Percentiles rank a stretch among this genome's conserved stretches.
Evolutionary conservation across 345 rosid species (phyloP).

Genomic region (Clarkia xantiana): DNA sequence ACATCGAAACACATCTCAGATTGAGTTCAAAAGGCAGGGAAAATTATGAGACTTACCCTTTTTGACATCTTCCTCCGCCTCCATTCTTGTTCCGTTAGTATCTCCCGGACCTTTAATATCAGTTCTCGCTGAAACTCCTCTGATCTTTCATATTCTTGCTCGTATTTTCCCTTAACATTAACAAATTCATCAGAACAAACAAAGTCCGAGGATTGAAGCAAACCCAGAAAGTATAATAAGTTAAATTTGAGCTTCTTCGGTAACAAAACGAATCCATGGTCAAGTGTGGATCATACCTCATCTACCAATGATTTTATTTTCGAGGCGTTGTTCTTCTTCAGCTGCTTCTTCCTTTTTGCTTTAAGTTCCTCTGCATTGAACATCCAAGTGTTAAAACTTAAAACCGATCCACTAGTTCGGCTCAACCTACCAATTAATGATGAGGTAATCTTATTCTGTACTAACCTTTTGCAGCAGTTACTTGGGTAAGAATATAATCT

Average conservation of each 20-base stretch:
- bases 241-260: too few species aligned
- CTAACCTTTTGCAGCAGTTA: conserved; percentile 75
- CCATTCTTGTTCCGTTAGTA: conserved; percentile 97
- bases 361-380: conserved; percentile 74
- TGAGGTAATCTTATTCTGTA: neutral
- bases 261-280: too few species aligned
- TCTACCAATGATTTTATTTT: conserved; percentile 83
- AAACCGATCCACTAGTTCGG: too few species aligned
- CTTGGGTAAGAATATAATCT: conserved; percentile 76
- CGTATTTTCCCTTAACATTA: conserved; percentile 57
- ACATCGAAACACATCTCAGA: conserved; percentile 5
- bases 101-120: conserved; percentile 71
- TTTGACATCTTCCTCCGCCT: conserved; percentile 94
- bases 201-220: too few species aligned
- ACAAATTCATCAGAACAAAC: neutral
- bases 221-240: too few species aligned
- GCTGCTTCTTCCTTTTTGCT: conserved; percentile 81
- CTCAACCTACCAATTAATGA: too few species aligned
- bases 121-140: conserved; percentile 74
- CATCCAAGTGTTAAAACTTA: neutral
- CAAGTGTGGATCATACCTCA: conserved; percentile 38
- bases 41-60: conserved; percentile 41
- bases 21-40: neutral
- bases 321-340: conserved; percentile 89
- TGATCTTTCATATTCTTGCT: conserved; percentile 56